Percentiles rank a stretch among this genome's conserved stretches.
Conservation (phyloP, 768 basidiomycete species). For the Infundibulicybe gibba region DNA sequence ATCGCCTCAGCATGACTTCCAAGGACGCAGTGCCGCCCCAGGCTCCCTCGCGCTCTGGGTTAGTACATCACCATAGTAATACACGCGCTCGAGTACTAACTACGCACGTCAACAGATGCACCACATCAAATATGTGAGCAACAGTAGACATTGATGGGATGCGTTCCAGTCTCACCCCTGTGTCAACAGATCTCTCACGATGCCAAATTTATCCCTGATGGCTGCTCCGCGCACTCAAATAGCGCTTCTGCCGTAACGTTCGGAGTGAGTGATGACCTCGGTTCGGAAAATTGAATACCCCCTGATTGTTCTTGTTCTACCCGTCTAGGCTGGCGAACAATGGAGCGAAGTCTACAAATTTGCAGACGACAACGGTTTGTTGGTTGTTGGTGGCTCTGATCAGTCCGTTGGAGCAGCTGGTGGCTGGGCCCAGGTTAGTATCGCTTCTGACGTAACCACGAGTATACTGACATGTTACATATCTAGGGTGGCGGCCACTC, state of each 20-base stretch:
- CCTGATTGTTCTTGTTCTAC: constrained; percentile 10
- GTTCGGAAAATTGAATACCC: constrained; percentile 14
- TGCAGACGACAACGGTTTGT: constrained; percentile 39
- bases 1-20: constrained; percentile 41
- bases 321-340: constrained; percentile 40
- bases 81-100: too few relatives aligned
- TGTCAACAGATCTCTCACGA: constrained; percentile 28
- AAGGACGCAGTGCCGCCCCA: constrained; percentile 42
- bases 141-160: not conserved
- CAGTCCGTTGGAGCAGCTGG: constrained; percentile 37
- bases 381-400: constrained; percentile 40
- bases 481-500: constrained; percentile 39
- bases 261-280: not conserved
- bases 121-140: constrained; percentile 33
- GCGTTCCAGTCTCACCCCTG: not conserved
- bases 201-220: constrained; percentile 29
- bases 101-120: constrained; percentile 26
- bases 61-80: constrained; percentile 5
- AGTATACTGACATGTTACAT: not conserved
- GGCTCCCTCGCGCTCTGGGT: constrained; percentile 44
- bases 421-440: constrained; percentile 32
- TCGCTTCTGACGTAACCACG: not conserved
- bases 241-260: constrained; percentile 12
- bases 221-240: constrained; percentile 21
- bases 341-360: constrained; percentile 40